Base-by-base conservation (phyloP, 139 green algal species). In the Auxenochlorella pyrenoidosa region DNA sequence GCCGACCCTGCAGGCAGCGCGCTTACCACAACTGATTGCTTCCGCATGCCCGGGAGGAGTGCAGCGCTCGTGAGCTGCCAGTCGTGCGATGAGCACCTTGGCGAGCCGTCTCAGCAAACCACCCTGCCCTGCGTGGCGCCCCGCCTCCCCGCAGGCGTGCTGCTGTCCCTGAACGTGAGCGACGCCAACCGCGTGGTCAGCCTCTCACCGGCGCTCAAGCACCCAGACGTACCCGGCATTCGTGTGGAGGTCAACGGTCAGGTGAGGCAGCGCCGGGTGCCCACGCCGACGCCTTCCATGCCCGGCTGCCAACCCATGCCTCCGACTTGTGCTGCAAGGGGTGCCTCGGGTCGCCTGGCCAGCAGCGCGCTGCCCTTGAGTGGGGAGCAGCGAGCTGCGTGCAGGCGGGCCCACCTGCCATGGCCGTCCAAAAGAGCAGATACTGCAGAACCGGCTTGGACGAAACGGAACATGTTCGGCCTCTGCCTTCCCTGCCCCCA, bases 231-330 rank as follows among this genome's bases (percentile, higher is more conserved):
- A 34, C 79, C 75, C 28, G 90, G 88, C 10, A 47, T 94, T 1
- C 86, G 91, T 19, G 91, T 94, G 63, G 91, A 94, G 80, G 87
- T 93, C 34, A 89, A 89, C 18, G 90, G 87, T 6, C 83, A 91
- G 75, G 75, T 81, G 75, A 2, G 44, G 24, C n/a, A 8, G n/a
- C 2, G 63, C 18, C 60, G 28, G 60, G 13, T 10, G 60, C 3
- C n/a, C n/a, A n/a, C n/a, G n/a, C n/a, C n/a, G n/a, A n/a, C n/a
- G n/a, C n/a, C n/a, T n/a, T n/a, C n/a, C n/a, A n/a, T n/a, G n/a
- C n/a, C n/a, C n/a, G n/a, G n/a, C n/a, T n/a, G n/a, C n/a, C n/a
- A n/a, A n/a, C n/a, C n/a, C n/a, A n/a, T n/a, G n/a, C n/a, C n/a
- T n/a, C n/a, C n/a, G n/a, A n/a, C n/a, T n/a, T n/a, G n/a, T n/a